Base-by-base conservation (phyloP, 116 monocot species). In the Zostera marina region DNA sequence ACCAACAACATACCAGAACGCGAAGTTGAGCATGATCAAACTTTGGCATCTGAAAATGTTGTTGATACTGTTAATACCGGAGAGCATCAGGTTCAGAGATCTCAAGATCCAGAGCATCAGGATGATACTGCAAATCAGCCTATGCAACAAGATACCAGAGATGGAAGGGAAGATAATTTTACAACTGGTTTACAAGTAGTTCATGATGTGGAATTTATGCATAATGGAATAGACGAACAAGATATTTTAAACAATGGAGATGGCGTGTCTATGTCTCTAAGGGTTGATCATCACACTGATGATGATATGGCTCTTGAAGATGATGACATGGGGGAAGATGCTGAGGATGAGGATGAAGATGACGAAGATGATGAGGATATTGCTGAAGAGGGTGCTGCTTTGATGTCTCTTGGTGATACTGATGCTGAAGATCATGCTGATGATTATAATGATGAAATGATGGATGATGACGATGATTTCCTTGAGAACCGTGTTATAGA, bases 361-460 rank as follows among this genome's bases (percentile, higher is more conserved):
- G 85, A 81, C 21, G 78, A 75, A 42, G 85, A 85, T 40, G 85
- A 85, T 13, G 80, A 81, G 9, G 58, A 6, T 57, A 70, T 63
- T 42, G 76, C 59, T 56, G 82, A 72, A 68, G 79, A 73, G 52
- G 87, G 76, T 49, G 69, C 71, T 72, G 76, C 69, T 66, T 49
- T 87, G 57, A 81, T 85, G 64, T 82, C 87, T 63, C 39, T 87
- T 47, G 82, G 79, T 59, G 79, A 76, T 49, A 87, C 79, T 54
- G 77, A 87, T 77, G 70, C 72, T 42, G 81, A 85, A 38, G 85
- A 85, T 65, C 81, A 72, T 52, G 76, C 82, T 76, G 82, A 87
- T 71, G 78, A 71, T 22, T 82, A 82, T 56, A 81, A 74, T 70
- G 76, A 82, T 79, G 73, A 87, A 40, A 74, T 81, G 73, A 64